phyloP scores from a whole-genome alignment of 352 stramenopile species.

The Globisporangium rhizosaccharum region DNA sequence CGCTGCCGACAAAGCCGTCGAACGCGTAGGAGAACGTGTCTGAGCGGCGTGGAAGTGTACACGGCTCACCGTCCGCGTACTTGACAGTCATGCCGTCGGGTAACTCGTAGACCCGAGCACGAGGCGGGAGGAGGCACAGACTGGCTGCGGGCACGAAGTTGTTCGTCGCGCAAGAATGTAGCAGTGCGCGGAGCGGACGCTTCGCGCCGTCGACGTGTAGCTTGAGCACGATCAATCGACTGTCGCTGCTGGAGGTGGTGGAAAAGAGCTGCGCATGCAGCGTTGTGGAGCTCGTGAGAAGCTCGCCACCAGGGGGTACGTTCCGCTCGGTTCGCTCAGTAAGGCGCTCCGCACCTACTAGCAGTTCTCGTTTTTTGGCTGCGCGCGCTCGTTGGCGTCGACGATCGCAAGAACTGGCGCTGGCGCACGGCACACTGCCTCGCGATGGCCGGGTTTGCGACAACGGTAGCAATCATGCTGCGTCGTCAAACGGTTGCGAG shows the following conservation, averaged over 20 bases:
- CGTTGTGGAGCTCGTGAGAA: not conserved
- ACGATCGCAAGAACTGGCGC: conserved; percentile 2
- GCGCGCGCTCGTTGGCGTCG: not conserved
- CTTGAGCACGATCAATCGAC: conserved; percentile 14
- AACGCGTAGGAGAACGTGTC: conserved; percentile 14
- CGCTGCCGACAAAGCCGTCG: conserved; percentile 12
- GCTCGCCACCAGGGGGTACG: not conserved
- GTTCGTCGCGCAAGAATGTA: not conserved
- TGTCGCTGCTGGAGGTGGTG: conserved; percentile 15
- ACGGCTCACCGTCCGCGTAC: conserved; percentile 7
- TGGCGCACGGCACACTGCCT: conserved; percentile 5
- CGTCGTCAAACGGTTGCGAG: no score
- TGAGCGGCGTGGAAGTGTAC: conserved; percentile 4
- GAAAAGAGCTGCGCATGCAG: conserved; percentile 3
- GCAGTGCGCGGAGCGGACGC: not conserved
- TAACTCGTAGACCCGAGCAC: not conserved
- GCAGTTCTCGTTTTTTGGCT: not conserved
- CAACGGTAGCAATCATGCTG: not conserved
- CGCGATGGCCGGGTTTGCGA: not conserved
- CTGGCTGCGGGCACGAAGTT: not conserved
- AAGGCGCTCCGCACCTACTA: no score
- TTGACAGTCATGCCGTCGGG: not conserved
- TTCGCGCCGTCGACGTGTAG: conserved; percentile 11
- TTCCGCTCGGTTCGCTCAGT: not conserved
- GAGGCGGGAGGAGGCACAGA: not conserved